Conservation (phyloP, 345 rosid species). For the Noccaea caerulescens region DNA sequence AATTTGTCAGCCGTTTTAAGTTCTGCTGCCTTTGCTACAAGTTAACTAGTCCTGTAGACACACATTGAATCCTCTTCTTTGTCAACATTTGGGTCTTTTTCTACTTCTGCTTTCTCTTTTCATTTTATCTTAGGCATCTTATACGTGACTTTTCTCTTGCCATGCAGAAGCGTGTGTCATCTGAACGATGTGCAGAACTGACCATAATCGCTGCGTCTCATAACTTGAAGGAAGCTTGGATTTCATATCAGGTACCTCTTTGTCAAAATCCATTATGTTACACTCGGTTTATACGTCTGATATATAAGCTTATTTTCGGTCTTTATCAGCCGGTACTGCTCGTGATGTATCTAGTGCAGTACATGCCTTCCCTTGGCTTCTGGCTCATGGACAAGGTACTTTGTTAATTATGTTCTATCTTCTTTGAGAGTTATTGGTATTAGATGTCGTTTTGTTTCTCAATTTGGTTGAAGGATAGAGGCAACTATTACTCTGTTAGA, state of each 20-base stretch:
- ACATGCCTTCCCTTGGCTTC: conserved; percentile 80
- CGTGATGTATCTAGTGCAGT: conserved; percentile 89
- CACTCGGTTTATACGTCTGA: not conserved
- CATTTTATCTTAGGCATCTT: conserved; percentile 7
- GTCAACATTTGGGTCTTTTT: not conserved
- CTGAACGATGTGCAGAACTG: conserved; percentile 86
- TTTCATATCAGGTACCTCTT: conserved; percentile 79
- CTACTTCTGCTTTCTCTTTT: conserved; percentile 6
- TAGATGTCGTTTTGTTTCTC: too few species aligned
- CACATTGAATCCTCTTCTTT: not conserved
- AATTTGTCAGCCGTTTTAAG: not conserved
- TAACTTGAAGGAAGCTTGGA: conserved; percentile 93
- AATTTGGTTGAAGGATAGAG: not conserved
- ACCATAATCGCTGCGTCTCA: conserved; percentile 81
- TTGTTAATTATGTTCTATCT: conserved; percentile 16
- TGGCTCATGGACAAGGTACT: conserved; percentile 98
- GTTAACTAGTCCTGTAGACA: conserved; percentile 11
- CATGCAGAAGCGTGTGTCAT: conserved; percentile 74
- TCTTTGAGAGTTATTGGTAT: not conserved
- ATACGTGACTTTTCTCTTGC: conserved; percentile 11
- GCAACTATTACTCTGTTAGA: not conserved
- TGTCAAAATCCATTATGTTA: not conserved
- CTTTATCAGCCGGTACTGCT: conserved; percentile 82
- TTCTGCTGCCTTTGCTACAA: not conserved
- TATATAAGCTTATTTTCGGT: not conserved